Evolutionary conservation across 768 basidiomycete species (phyloP).

Genomic region (Mycena crocata): DNA sequence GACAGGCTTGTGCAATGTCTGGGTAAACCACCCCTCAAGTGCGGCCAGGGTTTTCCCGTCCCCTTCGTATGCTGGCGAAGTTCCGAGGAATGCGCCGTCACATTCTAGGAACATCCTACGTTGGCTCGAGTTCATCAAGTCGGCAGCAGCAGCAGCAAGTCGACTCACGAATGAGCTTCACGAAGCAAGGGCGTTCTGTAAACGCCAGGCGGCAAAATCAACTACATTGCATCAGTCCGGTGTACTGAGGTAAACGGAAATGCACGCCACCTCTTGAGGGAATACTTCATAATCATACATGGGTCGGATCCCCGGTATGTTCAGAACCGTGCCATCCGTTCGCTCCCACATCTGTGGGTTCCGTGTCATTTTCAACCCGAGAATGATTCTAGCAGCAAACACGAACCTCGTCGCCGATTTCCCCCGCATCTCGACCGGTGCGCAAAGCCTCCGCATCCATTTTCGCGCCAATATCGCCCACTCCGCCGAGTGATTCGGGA

Average conservation of each 20-base stretch:
- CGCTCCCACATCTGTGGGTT: slow-evolving; percentile 31
- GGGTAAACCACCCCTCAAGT: slow-evolving; percentile 27
- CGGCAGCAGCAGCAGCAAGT: background rate
- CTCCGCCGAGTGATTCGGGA: slow-evolving; percentile 35
- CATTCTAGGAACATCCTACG: slow-evolving; percentile 12
- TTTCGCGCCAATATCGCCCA: slow-evolving; percentile 31
- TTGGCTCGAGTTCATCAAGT: background rate
- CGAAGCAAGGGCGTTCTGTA: slow-evolving; percentile 7
- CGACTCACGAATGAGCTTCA: slow-evolving; percentile 3
- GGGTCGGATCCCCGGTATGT: slow-evolving; percentile 36
- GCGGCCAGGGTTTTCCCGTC: slow-evolving; percentile 31
- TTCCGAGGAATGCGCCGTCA: slow-evolving; percentile 32
- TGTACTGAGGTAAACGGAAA: background rate
- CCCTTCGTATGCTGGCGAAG: slow-evolving; percentile 32
- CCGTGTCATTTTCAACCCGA: background rate
- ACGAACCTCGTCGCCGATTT: slow-evolving; percentile 35
- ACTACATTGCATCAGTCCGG: background rate
- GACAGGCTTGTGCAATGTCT: slow-evolving; percentile 15
- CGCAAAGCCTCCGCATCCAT: slow-evolving; percentile 27
- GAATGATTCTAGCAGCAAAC: background rate
- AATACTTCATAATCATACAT: slow-evolving; percentile 39
- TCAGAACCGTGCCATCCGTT: slow-evolving; percentile 34
- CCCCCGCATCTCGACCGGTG: slow-evolving; percentile 13
- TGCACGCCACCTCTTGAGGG: slow-evolving; percentile 29
- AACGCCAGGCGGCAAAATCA: background rate